phyloP scores from a whole-genome alignment of 306 rosid genomes.

The Boehmeria nivea region DNA sequence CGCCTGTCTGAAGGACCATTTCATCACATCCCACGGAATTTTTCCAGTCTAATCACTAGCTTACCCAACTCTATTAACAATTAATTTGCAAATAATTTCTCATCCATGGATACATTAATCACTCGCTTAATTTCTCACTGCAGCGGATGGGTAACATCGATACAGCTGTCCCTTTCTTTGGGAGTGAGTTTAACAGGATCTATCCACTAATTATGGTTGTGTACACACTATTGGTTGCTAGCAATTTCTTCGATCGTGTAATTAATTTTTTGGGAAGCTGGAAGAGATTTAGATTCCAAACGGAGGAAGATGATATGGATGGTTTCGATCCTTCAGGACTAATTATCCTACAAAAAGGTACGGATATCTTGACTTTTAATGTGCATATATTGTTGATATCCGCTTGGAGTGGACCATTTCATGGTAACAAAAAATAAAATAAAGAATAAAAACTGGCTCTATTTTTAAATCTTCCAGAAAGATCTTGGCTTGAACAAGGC shows the following conservation, averaged over 20 bases:
- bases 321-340: slow-evolving; percentile 92
- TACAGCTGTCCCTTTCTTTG: slow-evolving; percentile 82
- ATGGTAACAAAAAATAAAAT: not conserved
- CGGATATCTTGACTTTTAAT: not conserved
- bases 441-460: not conserved
- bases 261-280: slow-evolving; percentile 81
- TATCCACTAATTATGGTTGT: slow-evolving; percentile 96
- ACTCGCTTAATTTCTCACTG: slow-evolving; percentile 28
- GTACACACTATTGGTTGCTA: slow-evolving; percentile 87
- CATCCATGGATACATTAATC: not conserved
- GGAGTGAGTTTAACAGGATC: slow-evolving; percentile 68
- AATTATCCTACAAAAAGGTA: slow-evolving; percentile 90
- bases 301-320: slow-evolving; percentile 85
- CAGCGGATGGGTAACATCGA: slow-evolving; percentile 97
- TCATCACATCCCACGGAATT: no score
- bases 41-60: no score
- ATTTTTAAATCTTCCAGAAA: slow-evolving; percentile 43
- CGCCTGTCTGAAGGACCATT: no score
- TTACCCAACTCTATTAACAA: slow-evolving; percentile 8
- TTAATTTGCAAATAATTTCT: not conserved
- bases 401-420: slow-evolving; percentile 7
- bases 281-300: slow-evolving; percentile 72
- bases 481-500: slow-evolving; percentile 88
- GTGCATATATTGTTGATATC: not conserved
- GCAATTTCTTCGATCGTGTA: slow-evolving; percentile 81